These are phyloP conservation scores for Coleophoma cylindrospora DNA, from an alignment of 2,329 filamentous ascomycete species.

Conservation along the genomic window DNA sequence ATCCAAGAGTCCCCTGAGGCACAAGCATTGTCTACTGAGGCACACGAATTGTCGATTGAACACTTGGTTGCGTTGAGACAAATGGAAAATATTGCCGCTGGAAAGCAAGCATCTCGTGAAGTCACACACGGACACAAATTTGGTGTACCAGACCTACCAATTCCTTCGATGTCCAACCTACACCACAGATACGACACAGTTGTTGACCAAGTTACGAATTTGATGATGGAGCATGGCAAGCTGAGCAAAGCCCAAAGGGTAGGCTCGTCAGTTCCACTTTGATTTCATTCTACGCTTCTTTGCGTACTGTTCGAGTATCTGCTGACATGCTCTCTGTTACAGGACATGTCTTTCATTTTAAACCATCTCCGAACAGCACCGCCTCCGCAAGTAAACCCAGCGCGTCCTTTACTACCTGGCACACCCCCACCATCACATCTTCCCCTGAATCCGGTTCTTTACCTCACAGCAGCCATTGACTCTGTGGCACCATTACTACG, in stretches of 20 bases:
- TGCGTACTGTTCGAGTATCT: slow-evolving; percentile 9
- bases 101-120: slow-evolving; percentile 14
- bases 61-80: slow-evolving; percentile 25
- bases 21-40: slow-evolving; percentile 25
- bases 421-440: slow-evolving; percentile 73
- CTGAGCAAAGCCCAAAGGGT: slow-evolving; percentile 86
- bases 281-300: slow-evolving; percentile 15
- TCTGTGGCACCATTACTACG: slow-evolving; percentile 85
- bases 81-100: slow-evolving; percentile 20
- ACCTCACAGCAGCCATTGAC: slow-evolving; percentile 87
- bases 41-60: slow-evolving; percentile 24
- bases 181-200: slow-evolving; percentile 83
- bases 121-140: slow-evolving; percentile 52
- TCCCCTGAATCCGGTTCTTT: slow-evolving; percentile 82
- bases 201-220: slow-evolving; percentile 79
- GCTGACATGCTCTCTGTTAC: neutral
- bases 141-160: slow-evolving; percentile 61
- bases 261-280: slow-evolving; percentile 21
- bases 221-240: slow-evolving; percentile 90
- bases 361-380: slow-evolving; percentile 79
- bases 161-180: slow-evolving; percentile 57
- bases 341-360: slow-evolving; percentile 85
- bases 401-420: slow-evolving; percentile 68
- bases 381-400: slow-evolving; percentile 68
- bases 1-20: slow-evolving; percentile 30